Conservation (phyloP, 208 protist species). For the Polymyxa betae region DNA sequence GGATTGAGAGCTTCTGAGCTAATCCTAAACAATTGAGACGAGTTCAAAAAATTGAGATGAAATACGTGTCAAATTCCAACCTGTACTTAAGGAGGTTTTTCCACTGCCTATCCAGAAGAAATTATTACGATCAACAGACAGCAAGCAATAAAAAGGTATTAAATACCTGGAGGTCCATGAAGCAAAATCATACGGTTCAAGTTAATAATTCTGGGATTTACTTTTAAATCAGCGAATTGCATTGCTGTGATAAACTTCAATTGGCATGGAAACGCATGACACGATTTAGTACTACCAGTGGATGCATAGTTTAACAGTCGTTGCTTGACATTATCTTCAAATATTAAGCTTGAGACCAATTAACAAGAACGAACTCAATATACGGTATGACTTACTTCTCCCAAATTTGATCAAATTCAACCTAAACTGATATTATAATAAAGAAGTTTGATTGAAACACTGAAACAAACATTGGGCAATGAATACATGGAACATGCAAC, state of each 20-base stretch:
- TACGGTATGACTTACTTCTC: background rate
- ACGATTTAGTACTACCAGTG: background rate
- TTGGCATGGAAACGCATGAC: background rate
- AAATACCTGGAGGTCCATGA: slow-evolving; percentile 64
- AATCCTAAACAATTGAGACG: slow-evolving; percentile 58
- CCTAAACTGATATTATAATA: background rate
- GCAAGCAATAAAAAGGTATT: background rate
- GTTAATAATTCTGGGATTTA: slow-evolving; percentile 79
- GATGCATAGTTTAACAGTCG: slow-evolving; percentile 8
- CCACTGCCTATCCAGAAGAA: slow-evolving; percentile 41
- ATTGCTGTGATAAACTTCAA: slow-evolving; percentile 63
- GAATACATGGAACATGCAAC: slow-evolving; percentile 22
- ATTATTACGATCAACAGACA: background rate
- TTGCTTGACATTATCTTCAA: slow-evolving; percentile 29
- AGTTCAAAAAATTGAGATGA: background rate
- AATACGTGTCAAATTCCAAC: background rate
- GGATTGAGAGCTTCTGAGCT: slow-evolving; percentile 81
- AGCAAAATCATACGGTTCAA: slow-evolving; percentile 75
- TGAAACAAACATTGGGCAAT: background rate
- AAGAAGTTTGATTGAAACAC: background rate
- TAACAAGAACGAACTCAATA: background rate
- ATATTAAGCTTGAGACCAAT: background rate
- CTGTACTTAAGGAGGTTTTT: slow-evolving; percentile 84
- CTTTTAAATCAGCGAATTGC: slow-evolving; percentile 80
- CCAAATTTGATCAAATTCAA: slow-evolving; percentile 22